phyloP scores from a whole-genome alignment of 1,284 basidiomycete genomes.

The Schizophyllum commune region DNA sequence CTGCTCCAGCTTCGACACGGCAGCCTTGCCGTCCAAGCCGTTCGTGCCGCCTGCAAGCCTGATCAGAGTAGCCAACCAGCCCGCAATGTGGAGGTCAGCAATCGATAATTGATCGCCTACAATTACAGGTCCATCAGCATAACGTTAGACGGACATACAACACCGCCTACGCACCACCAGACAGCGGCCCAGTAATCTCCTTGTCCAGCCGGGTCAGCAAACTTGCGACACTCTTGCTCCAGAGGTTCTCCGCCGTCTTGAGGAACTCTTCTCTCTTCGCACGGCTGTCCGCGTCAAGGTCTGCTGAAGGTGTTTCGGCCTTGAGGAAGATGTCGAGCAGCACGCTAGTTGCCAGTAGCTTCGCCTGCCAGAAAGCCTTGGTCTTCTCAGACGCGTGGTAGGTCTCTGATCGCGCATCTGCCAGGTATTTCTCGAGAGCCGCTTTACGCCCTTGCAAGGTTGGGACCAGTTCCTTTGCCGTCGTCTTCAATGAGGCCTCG shows the following conservation, averaged over 20 bases:
- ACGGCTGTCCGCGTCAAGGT: constrained; percentile 41
- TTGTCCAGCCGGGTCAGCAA: constrained; percentile 36
- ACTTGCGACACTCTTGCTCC: constrained; percentile 27
- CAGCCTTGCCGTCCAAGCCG: constrained; percentile 40
- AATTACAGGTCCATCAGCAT: constrained; percentile 20
- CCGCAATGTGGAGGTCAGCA: constrained; percentile 74
- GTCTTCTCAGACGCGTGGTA: constrained; percentile 55
- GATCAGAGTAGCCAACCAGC: constrained; percentile 67
- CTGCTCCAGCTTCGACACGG: constrained; percentile 41
- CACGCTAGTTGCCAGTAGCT: constrained; percentile 36
- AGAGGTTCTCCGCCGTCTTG: constrained; percentile 21
- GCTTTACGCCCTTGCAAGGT: constrained; percentile 42
- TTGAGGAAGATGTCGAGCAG: constrained; percentile 38
- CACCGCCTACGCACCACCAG: constrained; percentile 46
- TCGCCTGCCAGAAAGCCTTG: constrained; percentile 48
- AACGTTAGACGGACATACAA: constrained; percentile 20
- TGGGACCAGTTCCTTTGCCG: constrained; percentile 33
- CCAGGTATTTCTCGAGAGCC: constrained; percentile 47
- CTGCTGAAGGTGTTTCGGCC: constrained; percentile 33
- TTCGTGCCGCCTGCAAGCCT: constrained; percentile 45
- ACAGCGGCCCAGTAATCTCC: constrained; percentile 64
- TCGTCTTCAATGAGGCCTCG: constrained; percentile 31
- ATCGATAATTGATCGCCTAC: constrained; percentile 71
- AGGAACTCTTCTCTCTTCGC: constrained; percentile 47
- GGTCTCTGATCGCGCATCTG: constrained; percentile 36